Percentiles rank a stretch among this genome's conserved stretches.
These are phyloP conservation scores for Trichoderma sp. DNA, from an alignment of 2,329 filamentous ascomycete species.

Conservation along the genomic window DNA sequence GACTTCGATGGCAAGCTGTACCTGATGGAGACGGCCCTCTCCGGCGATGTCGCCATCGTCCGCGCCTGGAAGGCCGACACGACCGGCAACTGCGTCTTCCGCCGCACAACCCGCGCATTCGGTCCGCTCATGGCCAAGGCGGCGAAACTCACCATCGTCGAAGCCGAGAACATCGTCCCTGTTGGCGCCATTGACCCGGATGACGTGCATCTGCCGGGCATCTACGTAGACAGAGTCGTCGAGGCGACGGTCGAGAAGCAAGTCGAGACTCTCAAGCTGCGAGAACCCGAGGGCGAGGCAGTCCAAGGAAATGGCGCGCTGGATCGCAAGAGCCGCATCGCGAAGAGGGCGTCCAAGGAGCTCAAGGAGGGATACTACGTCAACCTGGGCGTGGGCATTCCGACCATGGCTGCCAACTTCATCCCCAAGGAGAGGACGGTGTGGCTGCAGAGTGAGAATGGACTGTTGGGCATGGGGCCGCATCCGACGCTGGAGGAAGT, in stretches of 20 bases:
- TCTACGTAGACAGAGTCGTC: slow-evolving; percentile 79
- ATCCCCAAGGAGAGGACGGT: slow-evolving; percentile 66
- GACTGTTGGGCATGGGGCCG: slow-evolving; percentile 77
- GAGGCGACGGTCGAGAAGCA: slow-evolving; percentile 68
- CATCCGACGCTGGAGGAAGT: slow-evolving; percentile 71
- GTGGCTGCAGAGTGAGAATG: slow-evolving; percentile 84
- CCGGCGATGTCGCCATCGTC: slow-evolving; percentile 73
- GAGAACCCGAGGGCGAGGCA: slow-evolving; percentile 37
- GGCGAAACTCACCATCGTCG: slow-evolving; percentile 72
- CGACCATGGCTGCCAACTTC: slow-evolving; percentile 78
- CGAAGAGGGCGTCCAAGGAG: slow-evolving; percentile 72
- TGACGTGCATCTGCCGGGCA: slow-evolving; percentile 74
- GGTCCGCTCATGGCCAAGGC: slow-evolving; percentile 78
- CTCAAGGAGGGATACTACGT: slow-evolving; percentile 77
- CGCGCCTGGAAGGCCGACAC: slow-evolving; percentile 74
- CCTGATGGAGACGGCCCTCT: slow-evolving; percentile 73
- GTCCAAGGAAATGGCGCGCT: slow-evolving; percentile 43
- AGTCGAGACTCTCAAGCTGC: slow-evolving; percentile 66
- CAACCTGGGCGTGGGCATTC: slow-evolving; percentile 80
- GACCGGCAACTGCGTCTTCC: slow-evolving; percentile 76
- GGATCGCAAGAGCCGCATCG: slow-evolving; percentile 66
- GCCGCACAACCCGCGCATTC: slow-evolving; percentile 73
- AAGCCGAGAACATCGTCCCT: slow-evolving; percentile 80
- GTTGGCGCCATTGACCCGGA: slow-evolving; percentile 69
- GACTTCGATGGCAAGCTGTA: slow-evolving; percentile 71